Evolutionary conservation across 257 asterid genomes (phyloP).

Genomic region (Marsdenia floribunda): DNA sequence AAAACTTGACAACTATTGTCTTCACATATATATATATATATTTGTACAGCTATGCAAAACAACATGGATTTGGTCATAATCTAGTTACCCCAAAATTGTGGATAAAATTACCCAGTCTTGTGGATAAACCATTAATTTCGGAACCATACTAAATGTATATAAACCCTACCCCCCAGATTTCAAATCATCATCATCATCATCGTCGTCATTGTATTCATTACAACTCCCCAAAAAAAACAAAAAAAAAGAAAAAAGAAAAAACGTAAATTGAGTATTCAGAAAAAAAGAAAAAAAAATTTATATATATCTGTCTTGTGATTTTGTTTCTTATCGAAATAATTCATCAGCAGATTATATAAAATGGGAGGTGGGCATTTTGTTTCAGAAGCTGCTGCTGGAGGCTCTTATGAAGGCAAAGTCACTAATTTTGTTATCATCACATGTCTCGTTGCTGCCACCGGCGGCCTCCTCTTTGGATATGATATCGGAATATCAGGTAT

Average conservation of each 20-base stretch:
- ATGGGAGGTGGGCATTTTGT: conserved; percentile 37
- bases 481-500: conserved; percentile 55
- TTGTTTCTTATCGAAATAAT: neutral
- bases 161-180: neutral
- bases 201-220: no score
- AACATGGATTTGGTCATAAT: neutral
- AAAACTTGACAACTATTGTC: no score
- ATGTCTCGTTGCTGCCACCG: conserved; percentile 50
- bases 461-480: conserved; percentile 55
- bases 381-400: conserved; percentile 5
- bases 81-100: neutral
- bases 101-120: neutral
- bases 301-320: neutral
- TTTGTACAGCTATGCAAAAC: neutral
- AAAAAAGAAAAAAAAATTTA: neutral
- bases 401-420: conserved; percentile 35
- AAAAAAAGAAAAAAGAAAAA: neutral
- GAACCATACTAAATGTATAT: neutral
- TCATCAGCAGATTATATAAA: no score
- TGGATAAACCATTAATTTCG: neutral
- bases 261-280: neutral
- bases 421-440: conserved; percentile 36
- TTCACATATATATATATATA: no score
- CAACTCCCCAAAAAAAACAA: neutral
- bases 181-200: neutral